phyloP scores from a whole-genome alignment of 2,329 filamentous ascomycete species.

The Diplocarpon rosae region DNA sequence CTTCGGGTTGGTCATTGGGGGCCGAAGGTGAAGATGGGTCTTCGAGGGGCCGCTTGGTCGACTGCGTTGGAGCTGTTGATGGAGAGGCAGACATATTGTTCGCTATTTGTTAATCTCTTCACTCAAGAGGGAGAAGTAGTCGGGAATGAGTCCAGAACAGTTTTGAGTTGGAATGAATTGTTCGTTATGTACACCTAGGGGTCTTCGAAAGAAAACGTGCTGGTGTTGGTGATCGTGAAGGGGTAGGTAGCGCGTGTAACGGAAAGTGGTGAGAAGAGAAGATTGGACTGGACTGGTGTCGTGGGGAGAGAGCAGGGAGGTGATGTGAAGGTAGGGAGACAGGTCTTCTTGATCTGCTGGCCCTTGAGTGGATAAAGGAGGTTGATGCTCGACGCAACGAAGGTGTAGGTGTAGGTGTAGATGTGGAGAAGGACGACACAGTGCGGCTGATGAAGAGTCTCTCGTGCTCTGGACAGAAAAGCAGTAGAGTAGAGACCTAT shows the following conservation, averaged over 20 bases:
- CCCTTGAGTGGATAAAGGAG: conserved; percentile 15
- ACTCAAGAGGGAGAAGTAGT: conserved; percentile 31
- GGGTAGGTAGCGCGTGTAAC: conserved; percentile 27
- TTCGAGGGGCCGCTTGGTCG: conserved; percentile 86
- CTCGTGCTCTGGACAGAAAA: conserved; percentile 21
- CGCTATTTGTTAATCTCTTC: conserved; percentile 30
- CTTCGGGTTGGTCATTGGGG: conserved; percentile 86
- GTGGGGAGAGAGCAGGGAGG: conserved; percentile 27
- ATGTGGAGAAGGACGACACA: conserved; percentile 16
- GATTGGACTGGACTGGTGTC: conserved; percentile 12
- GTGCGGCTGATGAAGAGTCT: conserved; percentile 21
- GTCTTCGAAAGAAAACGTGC: conserved; percentile 87
- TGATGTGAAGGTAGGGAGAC: conserved; percentile 29
- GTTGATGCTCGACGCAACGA: conserved; percentile 25
- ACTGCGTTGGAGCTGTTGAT: conserved; percentile 50
- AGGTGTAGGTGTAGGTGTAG: conserved; percentile 11
- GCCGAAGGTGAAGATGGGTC: conserved; percentile 92
- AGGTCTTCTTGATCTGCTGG: conserved; percentile 20
- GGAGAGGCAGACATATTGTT: conserved; percentile 64
- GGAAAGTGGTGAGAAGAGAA: conserved; percentile 27
- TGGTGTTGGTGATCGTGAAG: conserved; percentile 47
- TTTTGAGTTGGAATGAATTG: conserved; percentile 31
- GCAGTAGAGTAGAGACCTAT: conserved; percentile 28
- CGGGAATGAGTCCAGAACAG: conserved; percentile 35
- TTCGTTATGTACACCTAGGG: conserved; percentile 74